Conservation (phyloP, 75 land plant species). For the Larix kaempferi region DNA sequence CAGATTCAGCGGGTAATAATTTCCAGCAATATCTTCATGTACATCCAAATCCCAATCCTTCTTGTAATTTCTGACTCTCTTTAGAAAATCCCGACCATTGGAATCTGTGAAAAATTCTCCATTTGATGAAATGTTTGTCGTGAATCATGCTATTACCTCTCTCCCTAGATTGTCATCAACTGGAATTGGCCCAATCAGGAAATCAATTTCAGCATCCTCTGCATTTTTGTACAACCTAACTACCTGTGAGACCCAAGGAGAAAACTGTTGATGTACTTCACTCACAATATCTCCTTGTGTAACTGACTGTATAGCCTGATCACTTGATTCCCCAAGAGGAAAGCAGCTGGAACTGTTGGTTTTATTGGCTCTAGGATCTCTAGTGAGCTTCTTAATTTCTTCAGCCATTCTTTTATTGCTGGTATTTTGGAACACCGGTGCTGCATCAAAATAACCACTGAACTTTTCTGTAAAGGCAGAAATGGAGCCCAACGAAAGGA, state of each 20-base stretch:
- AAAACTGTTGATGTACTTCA: slow-evolving; percentile 34
- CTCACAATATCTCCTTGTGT: slow-evolving; percentile 32
- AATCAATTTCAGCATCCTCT: slow-evolving; percentile 77
- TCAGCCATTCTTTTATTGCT: no score
- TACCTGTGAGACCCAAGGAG: slow-evolving; percentile 56
- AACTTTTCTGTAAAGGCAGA: no score
- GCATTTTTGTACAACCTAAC: slow-evolving; percentile 61
- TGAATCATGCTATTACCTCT: slow-evolving; percentile 67
- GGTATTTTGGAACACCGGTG: no score
- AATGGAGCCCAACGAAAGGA: no score
- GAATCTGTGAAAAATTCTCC: slow-evolving; percentile 84
- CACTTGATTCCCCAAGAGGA: slow-evolving; percentile 2
- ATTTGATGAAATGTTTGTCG: slow-evolving; percentile 51
- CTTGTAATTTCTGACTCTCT: no score
- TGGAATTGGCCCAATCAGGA: slow-evolving; percentile 90
- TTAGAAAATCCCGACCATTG: slow-evolving; percentile 92
- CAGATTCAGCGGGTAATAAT: slow-evolving; percentile 89
- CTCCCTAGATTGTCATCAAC: slow-evolving; percentile 78
- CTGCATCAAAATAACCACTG: no score
- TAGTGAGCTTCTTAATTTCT: no score
- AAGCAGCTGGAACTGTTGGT: slow-evolving; percentile 45
- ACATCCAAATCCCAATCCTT: no score
- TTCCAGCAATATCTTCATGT: no score
- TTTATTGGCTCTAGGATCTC: no score
- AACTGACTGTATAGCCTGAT: slow-evolving; percentile 21